phyloP scores from a whole-genome alignment of 2,329 filamentous ascomycete genomes.

The Fusarium cyanostomum region DNA sequence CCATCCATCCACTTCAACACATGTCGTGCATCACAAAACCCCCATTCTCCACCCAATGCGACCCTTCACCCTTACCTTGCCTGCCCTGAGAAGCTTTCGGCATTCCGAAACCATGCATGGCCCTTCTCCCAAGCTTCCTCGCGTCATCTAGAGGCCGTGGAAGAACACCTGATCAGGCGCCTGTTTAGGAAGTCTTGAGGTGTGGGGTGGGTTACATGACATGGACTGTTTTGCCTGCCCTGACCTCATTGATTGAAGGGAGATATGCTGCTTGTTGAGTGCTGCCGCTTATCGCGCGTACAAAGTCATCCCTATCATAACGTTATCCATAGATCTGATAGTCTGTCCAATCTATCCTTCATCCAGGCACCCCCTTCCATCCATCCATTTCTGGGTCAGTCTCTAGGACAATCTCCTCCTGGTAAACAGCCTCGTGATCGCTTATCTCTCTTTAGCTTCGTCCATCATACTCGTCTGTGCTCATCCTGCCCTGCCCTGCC shows the following conservation, averaged over 20 bases:
- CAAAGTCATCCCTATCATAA: neutral
- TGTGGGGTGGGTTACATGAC: neutral
- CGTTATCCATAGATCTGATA: too few species aligned
- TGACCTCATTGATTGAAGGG: neutral
- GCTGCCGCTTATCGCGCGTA: constrained; percentile 7
- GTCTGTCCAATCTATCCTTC: neutral
- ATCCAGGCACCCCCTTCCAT: constrained; percentile 26
- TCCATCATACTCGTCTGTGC: neutral
- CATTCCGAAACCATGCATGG: neutral
- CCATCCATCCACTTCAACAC: constrained; percentile 1
- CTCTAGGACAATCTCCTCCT: neutral
- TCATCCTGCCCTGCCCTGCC: neutral
- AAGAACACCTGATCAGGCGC: neutral
- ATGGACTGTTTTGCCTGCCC: neutral
- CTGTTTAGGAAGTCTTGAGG: neutral
- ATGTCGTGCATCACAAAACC: constrained; percentile 9
- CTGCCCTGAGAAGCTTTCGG: constrained; percentile 12
- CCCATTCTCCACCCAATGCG: constrained; percentile 11
- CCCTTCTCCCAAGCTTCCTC: neutral
- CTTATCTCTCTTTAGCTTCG: constrained; percentile 18
- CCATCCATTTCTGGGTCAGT: neutral
- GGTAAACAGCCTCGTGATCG: constrained; percentile 23
- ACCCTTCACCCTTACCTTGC: neutral
- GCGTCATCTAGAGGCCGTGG: neutral
- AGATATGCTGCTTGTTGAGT: neutral